These are phyloP conservation scores for Aspergillus egyptiacus DNA, from an alignment of 495 filamentous ascomycete species.

Conservation along the genomic window DNA sequence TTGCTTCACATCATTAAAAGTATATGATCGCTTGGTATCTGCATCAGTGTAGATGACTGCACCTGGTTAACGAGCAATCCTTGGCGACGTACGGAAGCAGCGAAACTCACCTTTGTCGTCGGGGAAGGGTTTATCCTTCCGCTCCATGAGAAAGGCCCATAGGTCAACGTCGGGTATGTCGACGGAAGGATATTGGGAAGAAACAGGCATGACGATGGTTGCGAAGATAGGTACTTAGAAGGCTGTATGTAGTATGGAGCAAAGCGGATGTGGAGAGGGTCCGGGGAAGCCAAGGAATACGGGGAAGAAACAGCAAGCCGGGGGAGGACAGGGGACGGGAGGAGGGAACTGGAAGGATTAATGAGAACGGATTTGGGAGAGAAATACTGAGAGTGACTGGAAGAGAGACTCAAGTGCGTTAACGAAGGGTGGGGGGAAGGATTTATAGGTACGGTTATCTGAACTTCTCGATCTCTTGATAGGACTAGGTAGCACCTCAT, in stretches of 20 bases:
- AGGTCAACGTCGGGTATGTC: conserved; percentile 52
- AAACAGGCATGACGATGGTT: conserved; percentile 34
- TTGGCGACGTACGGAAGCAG: background rate
- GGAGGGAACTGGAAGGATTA: background rate
- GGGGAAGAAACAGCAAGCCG: background rate
- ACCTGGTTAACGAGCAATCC: conserved; percentile 12
- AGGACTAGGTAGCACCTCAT: background rate
- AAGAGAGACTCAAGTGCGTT: background rate
- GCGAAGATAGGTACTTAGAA: conserved; percentile 13
- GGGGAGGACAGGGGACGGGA: background rate
- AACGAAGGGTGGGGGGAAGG: no score
- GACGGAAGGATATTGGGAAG: conserved; percentile 33
- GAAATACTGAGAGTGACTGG: background rate
- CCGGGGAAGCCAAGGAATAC: background rate
- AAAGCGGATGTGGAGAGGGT: background rate
- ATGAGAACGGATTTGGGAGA: background rate
- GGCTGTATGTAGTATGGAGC: background rate
- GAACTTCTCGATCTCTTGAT: background rate
- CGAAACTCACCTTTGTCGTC: conserved; percentile 45
- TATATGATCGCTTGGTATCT: conserved; percentile 67
- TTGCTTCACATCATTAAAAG: conserved; percentile 58
- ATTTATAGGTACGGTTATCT: background rate
- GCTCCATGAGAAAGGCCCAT: conserved; percentile 74
- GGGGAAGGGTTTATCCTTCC: conserved; percentile 58
- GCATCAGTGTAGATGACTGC: conserved; percentile 76